Base-by-base conservation (phyloP, 805 yeast species). In the Lipomyces chichibuensis region DNA sequence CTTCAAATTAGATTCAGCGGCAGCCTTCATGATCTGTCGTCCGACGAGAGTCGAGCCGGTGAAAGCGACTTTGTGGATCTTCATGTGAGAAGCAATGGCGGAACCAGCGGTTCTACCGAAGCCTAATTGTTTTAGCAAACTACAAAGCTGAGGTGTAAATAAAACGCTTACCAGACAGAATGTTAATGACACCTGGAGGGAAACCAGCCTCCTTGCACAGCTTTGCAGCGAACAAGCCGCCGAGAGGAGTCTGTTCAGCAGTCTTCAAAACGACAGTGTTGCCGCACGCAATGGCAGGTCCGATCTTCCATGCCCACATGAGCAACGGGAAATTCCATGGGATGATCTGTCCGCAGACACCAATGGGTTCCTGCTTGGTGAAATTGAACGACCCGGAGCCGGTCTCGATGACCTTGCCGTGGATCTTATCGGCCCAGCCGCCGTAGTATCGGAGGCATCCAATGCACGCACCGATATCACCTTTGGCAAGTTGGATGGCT, bases 241-340 rank as follows among this genome's bases (percentile, higher is more conserved):
- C 89, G 71, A 93, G 84, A 65, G 97, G 97, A 64, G 98, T 93
- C 69, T 92, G 85, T 82, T 92, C 97, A 65, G 98, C 96, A 54
- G 96, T 85, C 83, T 93, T 93, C 80, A 93, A 81, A 58, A 93
- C 95, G 73, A 90, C 84, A 64, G 92, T 86, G 84, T 92, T 91
- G 81, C 97, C 97, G 63, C 96, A 86, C 65, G 96, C 96, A 72
- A 92, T 79, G 65, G 96, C 96, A 58, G 98, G 97, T 66, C 93
- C 97, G 69, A 93, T 82, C 80, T 93, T 93, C 98, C 98, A 93
- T 35, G 96, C 83, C 83, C 92, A 89, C 95, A 93, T 92, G 78
- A 91, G 84, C 74, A 93, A 80, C 70, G 98, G 98, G 87, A 92
- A 93, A 82, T 93, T 93, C 98, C 98, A 93, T 74, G 98, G 97